phyloP scores from a whole-genome alignment of 2,329 filamentous ascomycete species.

The Calonectria pteridis region DNA sequence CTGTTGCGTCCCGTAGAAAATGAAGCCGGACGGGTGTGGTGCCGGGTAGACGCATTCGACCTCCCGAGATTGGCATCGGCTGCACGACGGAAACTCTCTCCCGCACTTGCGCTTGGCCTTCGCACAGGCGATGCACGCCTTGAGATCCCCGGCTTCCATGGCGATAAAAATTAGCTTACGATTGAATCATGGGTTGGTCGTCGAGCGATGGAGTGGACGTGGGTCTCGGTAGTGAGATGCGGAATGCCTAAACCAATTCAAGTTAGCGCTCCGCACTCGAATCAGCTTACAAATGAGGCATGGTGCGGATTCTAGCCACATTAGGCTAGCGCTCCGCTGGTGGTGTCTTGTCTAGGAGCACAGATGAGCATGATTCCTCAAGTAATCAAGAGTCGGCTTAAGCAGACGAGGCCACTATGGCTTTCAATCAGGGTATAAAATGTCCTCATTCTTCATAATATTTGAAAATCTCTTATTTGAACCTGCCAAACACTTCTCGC shows the following conservation, averaged over 20 bases:
- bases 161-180: not conserved
- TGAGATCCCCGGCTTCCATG: constrained; percentile 4
- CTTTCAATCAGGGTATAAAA: not conserved
- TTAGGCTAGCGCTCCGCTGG: not conserved
- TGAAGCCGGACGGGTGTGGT: not conserved
- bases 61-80: not conserved
- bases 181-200: not conserved
- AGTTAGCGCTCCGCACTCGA: not conserved
- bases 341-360: not conserved
- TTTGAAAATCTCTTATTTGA: no score
- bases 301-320: not conserved
- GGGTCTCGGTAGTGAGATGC: not conserved
- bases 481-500: not conserved
- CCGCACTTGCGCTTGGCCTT: constrained; percentile 36
- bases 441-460: no score
- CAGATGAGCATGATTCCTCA: not conserved
- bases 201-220: not conserved
- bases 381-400: no score
- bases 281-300: not conserved
- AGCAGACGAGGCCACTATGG: not conserved
- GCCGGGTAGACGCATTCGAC: constrained; percentile 4
- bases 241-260: not conserved
- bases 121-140: constrained; percentile 30
- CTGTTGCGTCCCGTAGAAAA: not conserved
- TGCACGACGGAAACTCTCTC: constrained; percentile 28